phyloP scores from a whole-genome alignment of 768 basidiomycete genomes.

The Suillus americanus region DNA sequence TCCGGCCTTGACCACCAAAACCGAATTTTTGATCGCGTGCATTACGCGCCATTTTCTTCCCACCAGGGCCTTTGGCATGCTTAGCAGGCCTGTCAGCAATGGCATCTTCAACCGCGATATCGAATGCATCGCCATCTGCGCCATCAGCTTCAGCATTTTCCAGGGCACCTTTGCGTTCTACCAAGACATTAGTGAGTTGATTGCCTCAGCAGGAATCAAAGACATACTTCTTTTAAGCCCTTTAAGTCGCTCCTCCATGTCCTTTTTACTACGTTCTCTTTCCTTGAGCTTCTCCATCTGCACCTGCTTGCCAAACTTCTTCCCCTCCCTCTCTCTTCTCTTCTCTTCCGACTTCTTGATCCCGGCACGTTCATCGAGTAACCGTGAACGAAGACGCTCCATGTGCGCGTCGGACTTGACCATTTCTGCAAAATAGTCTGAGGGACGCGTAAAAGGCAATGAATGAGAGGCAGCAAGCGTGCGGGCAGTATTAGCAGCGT shows the following conservation, averaged over 20 bases:
- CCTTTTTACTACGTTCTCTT: conserved; percentile 86
- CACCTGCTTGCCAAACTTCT: conserved; percentile 98
- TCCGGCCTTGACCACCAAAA: conserved; percentile 66
- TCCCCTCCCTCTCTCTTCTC: conserved; percentile 87
- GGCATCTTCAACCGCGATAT: conserved; percentile 89
- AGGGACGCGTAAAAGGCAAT: conserved; percentile 86
- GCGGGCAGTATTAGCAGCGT: conserved; percentile 75
- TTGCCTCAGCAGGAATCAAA: neutral
- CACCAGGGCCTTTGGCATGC: conserved; percentile 35
- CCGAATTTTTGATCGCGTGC: conserved; percentile 81
- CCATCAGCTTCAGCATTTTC: conserved; percentile 55
- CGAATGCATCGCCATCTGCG: conserved; percentile 69
- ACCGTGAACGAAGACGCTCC: conserved; percentile 89
- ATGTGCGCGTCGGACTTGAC: conserved; percentile 96
- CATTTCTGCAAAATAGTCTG: conserved; percentile 99
- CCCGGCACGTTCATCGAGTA: conserved; percentile 83
- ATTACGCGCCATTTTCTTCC: conserved; percentile 48
- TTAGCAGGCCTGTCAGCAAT: conserved; percentile 71
- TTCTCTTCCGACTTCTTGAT: conserved; percentile 94
- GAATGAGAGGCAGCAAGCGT: conserved; percentile 75
- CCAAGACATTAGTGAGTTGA: neutral
- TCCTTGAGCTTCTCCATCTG: conserved; percentile 94
- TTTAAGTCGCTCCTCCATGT: conserved; percentile 84
- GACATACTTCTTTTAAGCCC: conserved; percentile 86
- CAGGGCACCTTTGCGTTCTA: conserved; percentile 84